Conservation (phyloP, 371 early-diverging fungal species). For the Neoconidiobolus thromboides region DNA sequence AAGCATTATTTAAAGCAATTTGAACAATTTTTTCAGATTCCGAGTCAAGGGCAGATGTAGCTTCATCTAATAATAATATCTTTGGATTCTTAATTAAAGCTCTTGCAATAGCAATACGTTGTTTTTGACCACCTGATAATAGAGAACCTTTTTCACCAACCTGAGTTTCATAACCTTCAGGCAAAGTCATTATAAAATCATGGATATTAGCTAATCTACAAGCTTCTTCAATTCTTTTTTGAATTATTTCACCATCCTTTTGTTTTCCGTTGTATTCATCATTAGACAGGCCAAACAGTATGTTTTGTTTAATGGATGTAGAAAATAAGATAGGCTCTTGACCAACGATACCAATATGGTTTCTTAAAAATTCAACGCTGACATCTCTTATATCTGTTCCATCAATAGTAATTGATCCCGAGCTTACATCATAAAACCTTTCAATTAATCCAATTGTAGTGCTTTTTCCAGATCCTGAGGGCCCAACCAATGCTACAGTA, state of each 20-base stretch:
- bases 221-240: conserved; percentile 17
- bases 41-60: conserved; percentile 82
- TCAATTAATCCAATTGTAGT: conserved; percentile 44
- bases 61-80: conserved; percentile 87
- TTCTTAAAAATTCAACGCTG: conserved; percentile 34
- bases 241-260: conserved; percentile 9
- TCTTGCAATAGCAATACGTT: conserved; percentile 47
- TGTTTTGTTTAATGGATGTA: conserved; percentile 70
- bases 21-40: conserved; percentile 78
- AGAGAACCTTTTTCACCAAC: conserved; percentile 73
- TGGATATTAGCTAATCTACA: conserved; percentile 26
- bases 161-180: conserved; percentile 67
- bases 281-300: conserved; percentile 36
- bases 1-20: conserved; percentile 54
- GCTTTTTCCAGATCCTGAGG: conserved; percentile 47
- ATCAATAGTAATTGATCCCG: conserved; percentile 24
- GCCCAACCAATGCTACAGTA: conserved; percentile 64
- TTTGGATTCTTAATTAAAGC: conserved; percentile 57
- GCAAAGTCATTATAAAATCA: conserved; percentile 41
- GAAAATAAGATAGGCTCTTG: conserved; percentile 80
- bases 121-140: conserved; percentile 64
- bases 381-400: conserved; percentile 38
- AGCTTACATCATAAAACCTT: conserved; percentile 49
- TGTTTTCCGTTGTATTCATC: conserved; percentile 8
- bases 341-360: conserved; percentile 58